Conservation (phyloP, 306 rosid species). For the Inga laurina region DNA sequence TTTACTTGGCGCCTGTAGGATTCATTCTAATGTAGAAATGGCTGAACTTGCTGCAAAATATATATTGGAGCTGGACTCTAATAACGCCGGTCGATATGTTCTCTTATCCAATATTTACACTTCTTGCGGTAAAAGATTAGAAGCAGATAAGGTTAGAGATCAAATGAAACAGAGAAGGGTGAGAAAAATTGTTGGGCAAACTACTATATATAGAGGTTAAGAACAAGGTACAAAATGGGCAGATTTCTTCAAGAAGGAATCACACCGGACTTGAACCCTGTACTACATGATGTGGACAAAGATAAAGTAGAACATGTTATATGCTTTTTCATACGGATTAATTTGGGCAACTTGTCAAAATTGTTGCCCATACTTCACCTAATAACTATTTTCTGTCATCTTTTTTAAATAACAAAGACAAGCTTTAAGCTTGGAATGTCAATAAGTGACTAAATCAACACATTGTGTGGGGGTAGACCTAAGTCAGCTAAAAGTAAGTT, state of each 20-base stretch:
- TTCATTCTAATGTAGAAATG: constrained; percentile 46
- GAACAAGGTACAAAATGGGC: constrained; percentile 39
- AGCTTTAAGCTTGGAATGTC: no score
- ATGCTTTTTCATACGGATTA: not conserved
- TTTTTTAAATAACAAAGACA: no score
- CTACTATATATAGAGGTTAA: constrained; percentile 38
- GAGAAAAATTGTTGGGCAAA: constrained; percentile 46
- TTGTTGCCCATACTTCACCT: not conserved
- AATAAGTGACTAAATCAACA: no score
- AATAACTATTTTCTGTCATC: not conserved
- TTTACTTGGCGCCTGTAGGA: constrained; percentile 48
- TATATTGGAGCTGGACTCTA: constrained; percentile 42
- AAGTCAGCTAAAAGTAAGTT: no score
- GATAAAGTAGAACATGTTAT: constrained; percentile 46
- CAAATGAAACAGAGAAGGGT: constrained; percentile 45
- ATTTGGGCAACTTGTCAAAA: not conserved
- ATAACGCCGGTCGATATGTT: constrained; percentile 45
- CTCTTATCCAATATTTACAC: constrained; percentile 50
- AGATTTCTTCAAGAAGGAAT: constrained; percentile 46
- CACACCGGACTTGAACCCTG: constrained; percentile 42
- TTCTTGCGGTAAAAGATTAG: constrained; percentile 35
- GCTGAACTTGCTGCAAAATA: constrained; percentile 42
- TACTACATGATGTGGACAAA: constrained; percentile 43
- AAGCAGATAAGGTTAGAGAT: constrained; percentile 40
- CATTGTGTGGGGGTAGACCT: no score